Evolutionary conservation across 805 yeast genomes (phyloP), one percentile per base, ranked within the genome.

Genomic region (Cephaloascus fragrans): DNA sequence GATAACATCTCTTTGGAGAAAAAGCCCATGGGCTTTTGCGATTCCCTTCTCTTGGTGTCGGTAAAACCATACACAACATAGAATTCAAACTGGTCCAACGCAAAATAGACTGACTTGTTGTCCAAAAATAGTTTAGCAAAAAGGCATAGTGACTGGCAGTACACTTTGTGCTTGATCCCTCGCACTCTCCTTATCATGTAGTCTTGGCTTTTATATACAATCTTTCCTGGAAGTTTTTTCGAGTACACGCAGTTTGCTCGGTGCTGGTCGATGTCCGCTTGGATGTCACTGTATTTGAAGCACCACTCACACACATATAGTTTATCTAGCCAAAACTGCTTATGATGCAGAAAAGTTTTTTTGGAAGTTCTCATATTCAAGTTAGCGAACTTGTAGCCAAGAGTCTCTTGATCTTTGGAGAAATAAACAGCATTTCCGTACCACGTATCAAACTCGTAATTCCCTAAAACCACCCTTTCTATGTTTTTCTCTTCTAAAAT

Each of bases 41-140:
- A n/a, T 47, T 60, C 45, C 43, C 65, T 10, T 9, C 23, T 16
- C 38, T 37, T 50, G 2, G 61, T 61, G 29, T 54, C 52, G 19
- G 65, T 63, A 2, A 56, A 57, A 19, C 83, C 81, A 53, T 81
- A 85, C 3, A 80, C 64, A 19, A 87, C 69, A 55, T 79, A 93
- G 56, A 87, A 86, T 44, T 84, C 89, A 57, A 83, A 90, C 40
- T 74, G 72, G 29, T 83, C 89, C 3, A 87, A 76, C 29, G 79
- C 73, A 60, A 83, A 90, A 56, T 79, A 86, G 26, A 90, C 81
- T 0, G 95, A 85, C 59, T 93, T 93, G 55, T 85, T 87, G 44
- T 88, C 96, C 6, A 93, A 69, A 50, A 86, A 93, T 31, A 93
- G 71, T 58, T 89, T 87, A 1, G 95, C 93, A 56, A 90, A 81